Percentiles rank a stretch among this genome's conserved stretches.
phyloP scores from a whole-genome alignment of 495 filamentous ascomycete genomes.

The Tuber indicum region DNA sequence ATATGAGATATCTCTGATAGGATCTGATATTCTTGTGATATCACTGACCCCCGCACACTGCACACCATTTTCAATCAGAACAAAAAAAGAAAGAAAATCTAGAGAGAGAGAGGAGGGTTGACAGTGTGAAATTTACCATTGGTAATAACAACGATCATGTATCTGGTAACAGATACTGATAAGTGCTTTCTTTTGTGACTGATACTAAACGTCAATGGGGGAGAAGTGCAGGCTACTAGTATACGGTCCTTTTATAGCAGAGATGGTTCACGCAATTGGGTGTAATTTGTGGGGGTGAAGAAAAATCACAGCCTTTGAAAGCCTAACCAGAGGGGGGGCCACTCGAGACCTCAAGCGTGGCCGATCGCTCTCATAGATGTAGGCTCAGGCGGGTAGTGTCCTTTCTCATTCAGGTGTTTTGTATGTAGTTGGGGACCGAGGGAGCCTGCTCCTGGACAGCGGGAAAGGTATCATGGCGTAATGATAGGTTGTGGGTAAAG shows the following conservation, averaged over 20 bases:
- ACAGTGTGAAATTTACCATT: neutral
- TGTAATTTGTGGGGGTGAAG: neutral
- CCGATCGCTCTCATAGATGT: neutral
- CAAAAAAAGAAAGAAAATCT: neutral
- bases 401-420: neutral
- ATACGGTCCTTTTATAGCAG: neutral
- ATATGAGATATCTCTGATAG: neutral
- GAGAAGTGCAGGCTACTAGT: neutral
- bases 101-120: neutral
- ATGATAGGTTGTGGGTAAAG: too few species aligned
- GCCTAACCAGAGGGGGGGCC: neutral
- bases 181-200: neutral
- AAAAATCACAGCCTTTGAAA: too few species aligned
- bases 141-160: neutral
- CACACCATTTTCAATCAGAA: neutral
- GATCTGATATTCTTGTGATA: neutral
- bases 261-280: neutral
- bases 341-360: neutral
- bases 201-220: neutral
- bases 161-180: neutral
- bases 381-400: neutral
- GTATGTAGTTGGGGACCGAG: neutral
- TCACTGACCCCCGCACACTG: too few species aligned
- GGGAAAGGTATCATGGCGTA: too few species aligned
- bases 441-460: too few species aligned